Conservation (phyloP, 192 early-diverging fungal genomes). For the Linnemannia zychae region DNA sequence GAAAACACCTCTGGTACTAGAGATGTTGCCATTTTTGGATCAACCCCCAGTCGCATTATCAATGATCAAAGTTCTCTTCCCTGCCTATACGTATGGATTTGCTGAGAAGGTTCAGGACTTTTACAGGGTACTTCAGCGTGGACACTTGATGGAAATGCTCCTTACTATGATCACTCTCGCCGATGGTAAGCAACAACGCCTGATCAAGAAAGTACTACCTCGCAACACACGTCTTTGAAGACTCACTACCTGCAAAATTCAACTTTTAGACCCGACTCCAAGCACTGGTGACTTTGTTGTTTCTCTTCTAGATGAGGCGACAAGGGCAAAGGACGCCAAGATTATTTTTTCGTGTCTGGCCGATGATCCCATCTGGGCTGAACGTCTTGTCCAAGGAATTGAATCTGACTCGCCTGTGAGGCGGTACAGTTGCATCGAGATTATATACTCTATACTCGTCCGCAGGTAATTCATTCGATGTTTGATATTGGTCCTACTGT, state of each 20-base stretch:
- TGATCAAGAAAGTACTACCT: neutral
- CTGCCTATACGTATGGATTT: constrained; percentile 43
- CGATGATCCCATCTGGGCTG: constrained; percentile 55
- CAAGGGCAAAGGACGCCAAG: constrained; percentile 40
- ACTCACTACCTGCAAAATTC: neutral
- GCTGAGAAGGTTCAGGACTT: constrained; percentile 40
- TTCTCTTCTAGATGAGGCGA: constrained; percentile 38
- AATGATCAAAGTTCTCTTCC: constrained; percentile 42
- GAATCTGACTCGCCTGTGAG: constrained; percentile 9
- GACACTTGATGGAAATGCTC: constrained; percentile 50
- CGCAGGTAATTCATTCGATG: constrained; percentile 26
- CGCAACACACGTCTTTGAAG: neutral
- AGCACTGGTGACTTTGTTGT: constrained; percentile 49
- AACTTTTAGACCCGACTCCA: constrained; percentile 6
- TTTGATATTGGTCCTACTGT: neutral
- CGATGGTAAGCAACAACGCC: constrained; percentile 16
- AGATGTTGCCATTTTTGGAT: constrained; percentile 51
- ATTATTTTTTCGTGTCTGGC: constrained; percentile 36
- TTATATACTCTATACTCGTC: constrained; percentile 51
- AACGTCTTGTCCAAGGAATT: constrained; percentile 36
- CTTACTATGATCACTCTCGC: constrained; percentile 40
- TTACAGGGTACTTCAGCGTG: constrained; percentile 26
- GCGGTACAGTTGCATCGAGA: constrained; percentile 46
- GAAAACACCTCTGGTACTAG: constrained; percentile 37
- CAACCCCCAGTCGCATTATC: constrained; percentile 36